phyloP scores from a whole-genome alignment of 108 stramenopile species.

The Licmophora abbreviata region DNA sequence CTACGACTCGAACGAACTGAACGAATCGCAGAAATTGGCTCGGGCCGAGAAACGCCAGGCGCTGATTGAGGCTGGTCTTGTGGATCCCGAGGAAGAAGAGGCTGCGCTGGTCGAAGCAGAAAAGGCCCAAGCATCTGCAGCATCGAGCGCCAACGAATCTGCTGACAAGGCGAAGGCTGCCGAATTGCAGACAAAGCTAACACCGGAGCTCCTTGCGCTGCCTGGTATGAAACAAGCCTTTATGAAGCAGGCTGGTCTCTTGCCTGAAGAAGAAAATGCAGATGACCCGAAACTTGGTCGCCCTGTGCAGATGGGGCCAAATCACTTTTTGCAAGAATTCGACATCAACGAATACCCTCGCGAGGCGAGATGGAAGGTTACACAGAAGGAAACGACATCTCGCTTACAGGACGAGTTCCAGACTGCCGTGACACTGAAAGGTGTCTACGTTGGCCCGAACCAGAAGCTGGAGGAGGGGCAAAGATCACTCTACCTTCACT shows the following conservation, averaged over 20 bases:
- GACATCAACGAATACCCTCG: conserved; percentile 93
- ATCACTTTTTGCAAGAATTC: conserved; percentile 80
- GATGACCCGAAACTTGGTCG: conserved; percentile 14
- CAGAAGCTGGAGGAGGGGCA: conserved; percentile 54
- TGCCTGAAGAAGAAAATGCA: conserved; percentile 28
- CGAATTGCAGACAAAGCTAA: conserved; percentile 8
- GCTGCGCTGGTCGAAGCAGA: conserved; percentile 23
- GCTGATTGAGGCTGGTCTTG: conserved; percentile 78
- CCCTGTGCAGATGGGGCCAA: conserved; percentile 39
- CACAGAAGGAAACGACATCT: conserved; percentile 81
- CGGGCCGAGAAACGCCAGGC: conserved; percentile 85
- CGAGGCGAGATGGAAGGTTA: conserved; percentile 84
- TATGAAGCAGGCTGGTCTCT: conserved; percentile 64
- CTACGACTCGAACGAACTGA: conserved; percentile 93
- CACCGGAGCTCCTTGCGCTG: conserved; percentile 70
- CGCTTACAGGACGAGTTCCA: conserved; percentile 87
- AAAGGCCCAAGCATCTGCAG: conserved; percentile 19
- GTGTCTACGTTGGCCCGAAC: conserved; percentile 65
- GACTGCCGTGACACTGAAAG: conserved; percentile 85
- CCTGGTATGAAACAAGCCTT: conserved; percentile 84
- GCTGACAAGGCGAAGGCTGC: neutral
- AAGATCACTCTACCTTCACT: conserved; percentile 71
- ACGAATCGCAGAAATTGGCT: conserved; percentile 84
- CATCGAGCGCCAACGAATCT: conserved; percentile 1
- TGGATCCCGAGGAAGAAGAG: conserved; percentile 80